Evolutionary conservation across 345 rosid genomes (phyloP).

Genomic region (Aurinia saxatilis): DNA sequence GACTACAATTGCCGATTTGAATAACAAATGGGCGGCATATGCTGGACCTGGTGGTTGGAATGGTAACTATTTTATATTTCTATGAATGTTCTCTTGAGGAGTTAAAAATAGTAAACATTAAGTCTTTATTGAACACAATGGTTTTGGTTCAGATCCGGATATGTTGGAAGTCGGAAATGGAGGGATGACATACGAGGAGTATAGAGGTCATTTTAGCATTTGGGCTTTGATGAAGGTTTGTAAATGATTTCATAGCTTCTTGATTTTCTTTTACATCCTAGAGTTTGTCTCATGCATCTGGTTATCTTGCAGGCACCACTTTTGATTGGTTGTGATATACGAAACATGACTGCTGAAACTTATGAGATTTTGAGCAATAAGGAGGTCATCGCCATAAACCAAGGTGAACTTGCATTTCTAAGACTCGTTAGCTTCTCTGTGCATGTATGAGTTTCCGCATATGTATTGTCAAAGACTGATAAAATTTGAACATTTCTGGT

Average conservation of each 20-base stretch:
- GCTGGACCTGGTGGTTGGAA: constrained; percentile 99
- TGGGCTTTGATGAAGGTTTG: constrained; percentile 96
- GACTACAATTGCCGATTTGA: constrained; percentile 88
- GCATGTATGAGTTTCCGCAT: not conserved
- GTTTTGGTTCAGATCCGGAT: constrained; percentile 66
- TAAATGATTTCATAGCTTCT: not conserved
- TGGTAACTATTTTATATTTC: constrained; percentile 40
- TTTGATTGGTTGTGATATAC: constrained; percentile 86
- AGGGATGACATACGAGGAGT: constrained; percentile 85
- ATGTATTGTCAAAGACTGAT: not conserved
- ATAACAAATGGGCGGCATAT: constrained; percentile 91
- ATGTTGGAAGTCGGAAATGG: constrained; percentile 99
- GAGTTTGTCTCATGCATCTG: not conserved
- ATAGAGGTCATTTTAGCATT: constrained; percentile 90
- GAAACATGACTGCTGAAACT: constrained; percentile 78
- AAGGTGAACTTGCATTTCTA: constrained; percentile 46
- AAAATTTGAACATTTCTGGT: constrained; percentile 15
- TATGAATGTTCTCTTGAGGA: not conserved
- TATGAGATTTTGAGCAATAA: constrained; percentile 66
- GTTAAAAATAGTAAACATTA: not conserved
- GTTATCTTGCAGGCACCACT: constrained; percentile 72
- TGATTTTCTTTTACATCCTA: not conserved
- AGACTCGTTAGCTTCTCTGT: not conserved
- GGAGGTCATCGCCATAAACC: constrained; percentile 88
- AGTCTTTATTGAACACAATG: not conserved